Base-by-base conservation (phyloP, 306 rosid genomes). In the Lathyrus aphaca region DNA sequence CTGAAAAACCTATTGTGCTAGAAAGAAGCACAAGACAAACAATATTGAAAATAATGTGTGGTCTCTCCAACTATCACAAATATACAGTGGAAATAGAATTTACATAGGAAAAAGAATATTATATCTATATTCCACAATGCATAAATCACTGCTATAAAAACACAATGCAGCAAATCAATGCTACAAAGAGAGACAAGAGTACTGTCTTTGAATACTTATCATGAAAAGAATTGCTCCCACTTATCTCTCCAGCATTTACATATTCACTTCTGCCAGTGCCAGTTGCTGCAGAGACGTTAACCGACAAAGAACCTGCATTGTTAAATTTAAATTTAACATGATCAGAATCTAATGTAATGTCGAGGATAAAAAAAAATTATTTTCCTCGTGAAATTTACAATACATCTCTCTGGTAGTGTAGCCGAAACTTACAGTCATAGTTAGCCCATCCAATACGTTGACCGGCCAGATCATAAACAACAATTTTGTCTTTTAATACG, bases 371-470 rank as follows among this genome's bases (percentile, higher is more conserved):
- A 17, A 8, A 38, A 53, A 19, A 46, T 44, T 18, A 4, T 32
- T 42, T 40, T 15, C 10, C 15, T 27, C 23, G 57, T 54, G 77
- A 12, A 46, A 55, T 70, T 7, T 11, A 42, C 32, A 7, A 54
- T 50, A 49, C 64, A 69, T 9, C 14, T 45, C 66, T 73, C 38
- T 14, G 21, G 56, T n/a, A 78, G 68, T 68, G 72, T 51, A 17
- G 9, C 64, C 69, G 73, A 80, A 80, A 87, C 99, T 95, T 83
- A 95, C 99, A 95, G 86, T 95, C 92, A 66, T 87, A 95, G 88
- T 85, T 82, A 39, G 89, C 83, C 99, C 99, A 95, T 75, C 99
- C 99, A 49, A 95, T 86, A 64, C 91, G 92, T 83, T 81, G 92
- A 75, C 86, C 79, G 42, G 82, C 95, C 74, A 95, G 74, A 87